phyloP scores from a whole-genome alignment of 257 asterid genomes.

The Nicotiana undulata region DNA sequence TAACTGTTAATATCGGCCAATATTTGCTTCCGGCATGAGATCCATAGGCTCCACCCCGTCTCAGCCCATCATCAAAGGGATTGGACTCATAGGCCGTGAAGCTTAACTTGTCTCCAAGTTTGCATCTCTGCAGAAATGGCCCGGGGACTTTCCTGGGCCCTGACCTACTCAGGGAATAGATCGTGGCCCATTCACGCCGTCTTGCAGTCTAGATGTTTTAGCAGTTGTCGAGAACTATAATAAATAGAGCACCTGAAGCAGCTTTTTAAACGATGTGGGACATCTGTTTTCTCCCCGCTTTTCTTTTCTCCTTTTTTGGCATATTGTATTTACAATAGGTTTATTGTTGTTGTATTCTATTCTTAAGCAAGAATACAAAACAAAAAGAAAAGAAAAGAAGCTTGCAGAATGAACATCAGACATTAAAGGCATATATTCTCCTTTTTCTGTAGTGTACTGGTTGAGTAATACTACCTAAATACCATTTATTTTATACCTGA shows the following conservation, averaged over 20 bases:
- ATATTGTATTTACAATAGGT: too few species aligned
- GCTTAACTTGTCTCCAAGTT: not conserved
- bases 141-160: not conserved
- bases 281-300: not conserved
- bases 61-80: not conserved
- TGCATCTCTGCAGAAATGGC: constrained; percentile 4
- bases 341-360: too few species aligned
- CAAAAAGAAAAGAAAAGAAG: too few species aligned
- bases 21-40: not conserved
- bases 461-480: too few species aligned
- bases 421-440: too few species aligned
- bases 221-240: rapidly evolving
- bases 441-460: too few species aligned
- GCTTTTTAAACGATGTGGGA: not conserved
- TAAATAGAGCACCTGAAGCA: not conserved
- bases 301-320: too few species aligned
- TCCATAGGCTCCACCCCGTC: constrained; percentile 9
- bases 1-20: not conserved
- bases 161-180: rapidly evolving
- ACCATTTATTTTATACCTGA: not conserved
- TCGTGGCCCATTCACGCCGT: not conserved
- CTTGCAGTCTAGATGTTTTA: not conserved
- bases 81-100: not conserved
- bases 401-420: too few species aligned
- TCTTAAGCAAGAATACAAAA: too few species aligned